Evolutionary conservation across 768 basidiomycete species (phyloP).

Genomic region (Mycena amicta): DNA sequence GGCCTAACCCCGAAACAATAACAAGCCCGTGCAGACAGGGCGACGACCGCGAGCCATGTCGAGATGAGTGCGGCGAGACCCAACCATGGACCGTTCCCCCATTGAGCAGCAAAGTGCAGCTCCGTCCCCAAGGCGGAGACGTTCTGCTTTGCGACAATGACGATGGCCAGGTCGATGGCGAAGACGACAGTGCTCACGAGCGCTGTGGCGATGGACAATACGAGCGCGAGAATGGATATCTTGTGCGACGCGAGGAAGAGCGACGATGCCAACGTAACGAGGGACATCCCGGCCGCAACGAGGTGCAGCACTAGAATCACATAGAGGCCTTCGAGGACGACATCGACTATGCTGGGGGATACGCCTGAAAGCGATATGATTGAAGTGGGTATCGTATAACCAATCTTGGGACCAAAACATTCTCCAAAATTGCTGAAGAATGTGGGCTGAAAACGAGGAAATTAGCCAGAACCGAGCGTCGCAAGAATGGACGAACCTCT

Average conservation of each 20-base stretch:
- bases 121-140: constrained; percentile 39
- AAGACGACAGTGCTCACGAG: constrained; percentile 58
- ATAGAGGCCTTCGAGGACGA: constrained; percentile 52
- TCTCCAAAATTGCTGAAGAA: constrained; percentile 36
- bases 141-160: constrained; percentile 50
- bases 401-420: constrained; percentile 68
- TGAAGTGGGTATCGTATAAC: constrained; percentile 62
- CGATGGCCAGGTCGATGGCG: constrained; percentile 63
- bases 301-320: constrained; percentile 71
- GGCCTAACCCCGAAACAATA: constrained; percentile 67
- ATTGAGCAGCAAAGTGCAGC: constrained; percentile 48
- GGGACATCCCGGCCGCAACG: constrained; percentile 60
- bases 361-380: constrained; percentile 47
- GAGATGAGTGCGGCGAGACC: constrained; percentile 55
- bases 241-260: constrained; percentile 61
- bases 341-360: constrained; percentile 43
- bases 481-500: constrained; percentile 1
- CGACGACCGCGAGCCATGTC: constrained; percentile 62
- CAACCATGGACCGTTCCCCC: constrained; percentile 79
- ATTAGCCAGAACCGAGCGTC: not conserved
- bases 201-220: constrained; percentile 58
- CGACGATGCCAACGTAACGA: constrained; percentile 52
- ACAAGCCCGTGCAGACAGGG: constrained; percentile 66
- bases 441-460: constrained; percentile 30
- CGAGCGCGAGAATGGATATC: constrained; percentile 58